A percentile compares a stretch with the other conserved stretches of the same genome.
Evolutionary conservation across 2,329 filamentous ascomycete genomes (phyloP).

Genomic region (Sclerotinia sclerotiorum): DNA sequence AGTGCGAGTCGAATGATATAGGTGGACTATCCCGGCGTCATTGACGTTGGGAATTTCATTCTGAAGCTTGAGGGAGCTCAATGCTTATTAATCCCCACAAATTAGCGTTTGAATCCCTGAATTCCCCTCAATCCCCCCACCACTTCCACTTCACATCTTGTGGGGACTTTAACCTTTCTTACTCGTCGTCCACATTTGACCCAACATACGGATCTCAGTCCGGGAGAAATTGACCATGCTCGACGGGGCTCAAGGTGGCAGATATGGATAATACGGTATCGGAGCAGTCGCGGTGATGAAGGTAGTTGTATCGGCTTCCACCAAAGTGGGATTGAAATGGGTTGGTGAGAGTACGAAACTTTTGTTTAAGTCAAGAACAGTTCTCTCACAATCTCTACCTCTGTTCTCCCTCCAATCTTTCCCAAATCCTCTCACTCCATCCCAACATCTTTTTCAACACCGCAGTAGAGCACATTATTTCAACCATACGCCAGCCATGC

Average conservation of each 20-base stretch:
- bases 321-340: slow-evolving; percentile 1
- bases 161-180: slow-evolving; percentile 3
- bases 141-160: slow-evolving; percentile 9
- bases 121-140: slow-evolving; percentile 12
- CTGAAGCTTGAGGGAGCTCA: not conserved
- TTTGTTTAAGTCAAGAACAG: slow-evolving; percentile 3
- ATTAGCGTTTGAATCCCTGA: not conserved
- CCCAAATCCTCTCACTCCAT: not conserved
- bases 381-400: not conserved
- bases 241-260: not conserved
- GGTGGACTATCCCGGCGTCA: slow-evolving; percentile 1
- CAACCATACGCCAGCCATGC: slow-evolving; percentile 16
- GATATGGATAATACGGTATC: not conserved
- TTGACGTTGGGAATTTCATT: slow-evolving; percentile 10
- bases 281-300: not conserved
- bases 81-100: slow-evolving; percentile 10
- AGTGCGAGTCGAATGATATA: not conserved
- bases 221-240: not conserved
- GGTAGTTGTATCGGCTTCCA: slow-evolving; percentile 1
- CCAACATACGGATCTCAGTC: not conserved
- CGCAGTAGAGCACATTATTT: not conserved
- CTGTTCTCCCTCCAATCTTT: not conserved
- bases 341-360: not conserved
- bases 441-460: not conserved
- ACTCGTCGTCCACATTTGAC: not conserved